Evolutionary conservation across 306 rosid genomes (phyloP).

Genomic region (Quercus robur): DNA sequence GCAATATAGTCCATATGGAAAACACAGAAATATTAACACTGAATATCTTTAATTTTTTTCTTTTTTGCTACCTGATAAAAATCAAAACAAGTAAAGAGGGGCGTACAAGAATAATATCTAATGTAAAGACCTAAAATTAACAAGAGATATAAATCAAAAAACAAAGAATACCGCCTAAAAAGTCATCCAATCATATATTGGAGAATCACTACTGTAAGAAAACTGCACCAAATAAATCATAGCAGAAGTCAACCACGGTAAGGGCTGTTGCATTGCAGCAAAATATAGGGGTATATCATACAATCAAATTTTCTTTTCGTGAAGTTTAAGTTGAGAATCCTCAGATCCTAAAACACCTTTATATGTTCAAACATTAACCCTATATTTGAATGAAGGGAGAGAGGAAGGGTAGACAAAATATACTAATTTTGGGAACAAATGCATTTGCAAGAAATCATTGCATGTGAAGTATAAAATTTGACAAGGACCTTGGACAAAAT

Average conservation of each 20-base stretch:
- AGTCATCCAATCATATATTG: neutral
- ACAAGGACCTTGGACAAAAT: neutral
- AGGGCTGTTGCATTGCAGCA: neutral
- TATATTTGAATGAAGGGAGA: neutral
- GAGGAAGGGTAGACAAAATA: too few species aligned
- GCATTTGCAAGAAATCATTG: neutral
- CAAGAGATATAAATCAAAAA: neutral
- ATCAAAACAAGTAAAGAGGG: neutral
- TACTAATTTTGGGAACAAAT: neutral
- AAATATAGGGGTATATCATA: neutral
- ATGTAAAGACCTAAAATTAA: neutral
- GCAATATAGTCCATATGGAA: conserved; percentile 18
- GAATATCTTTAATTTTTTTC: neutral
- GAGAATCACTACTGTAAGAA: conserved; percentile 5
- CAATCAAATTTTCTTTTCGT: neutral
- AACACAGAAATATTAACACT: conserved; percentile 12
- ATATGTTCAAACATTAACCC: neutral
- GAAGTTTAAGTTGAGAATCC: neutral
- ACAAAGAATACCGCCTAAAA: neutral
- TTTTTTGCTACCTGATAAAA: neutral
- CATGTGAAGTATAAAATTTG: neutral
- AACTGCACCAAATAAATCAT: neutral
- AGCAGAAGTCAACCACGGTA: conserved; percentile 1
- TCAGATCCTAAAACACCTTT: neutral
- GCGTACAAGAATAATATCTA: neutral